Base-by-base conservation (phyloP, 805 yeast genomes). In the Candida gorgasii region DNA sequence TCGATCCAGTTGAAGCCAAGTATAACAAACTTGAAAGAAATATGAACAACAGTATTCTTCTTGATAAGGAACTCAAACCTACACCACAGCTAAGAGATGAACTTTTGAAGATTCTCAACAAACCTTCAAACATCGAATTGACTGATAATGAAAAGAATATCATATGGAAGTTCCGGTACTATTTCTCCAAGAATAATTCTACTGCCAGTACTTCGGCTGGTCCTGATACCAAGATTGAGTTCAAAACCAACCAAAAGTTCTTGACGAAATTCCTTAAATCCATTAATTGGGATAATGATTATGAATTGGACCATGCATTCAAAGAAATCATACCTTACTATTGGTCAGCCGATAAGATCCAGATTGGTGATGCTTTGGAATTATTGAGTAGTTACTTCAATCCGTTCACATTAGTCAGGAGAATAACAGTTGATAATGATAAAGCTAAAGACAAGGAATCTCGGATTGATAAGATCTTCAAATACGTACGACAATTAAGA, bases 101-200 rank as follows among this genome's bases (percentile, higher is more conserved):
- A 50, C 72, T 92, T 41, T 73, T 78, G 44, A 72, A 68, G 34
- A 87, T 90, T 4, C 68, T 92, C 40, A 70, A 72, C 17, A 87
- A 83, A 55, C 90, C 97, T 2, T 89, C 96, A 3, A 92, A 88
- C 33, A 86, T 86, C 40, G 86, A 82, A 51, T 69, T 93, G 36
- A 76, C 84, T 5, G 90, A 86, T 39, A 82, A 84, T 56, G 97
- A 92, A 51, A 88, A 86, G 66, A 88, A 89, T 49, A 63, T 89
- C 55, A 75, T 92, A 8, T 92, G 98, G 97, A 87, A 86, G 61
- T 92, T 85, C 62, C 67, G 98, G 41, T 93, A 86, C 63, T 90
- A 82, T 61, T 69, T 68, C 47, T 63, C 72, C 42, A 67, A 61
- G 45, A 66, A 65, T 46, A 54, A 55, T 33, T 45, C 51, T 8